Evolutionary conservation across 1,284 basidiomycete genomes (phyloP).

Genomic region (Fistulinella staudtii): DNA sequence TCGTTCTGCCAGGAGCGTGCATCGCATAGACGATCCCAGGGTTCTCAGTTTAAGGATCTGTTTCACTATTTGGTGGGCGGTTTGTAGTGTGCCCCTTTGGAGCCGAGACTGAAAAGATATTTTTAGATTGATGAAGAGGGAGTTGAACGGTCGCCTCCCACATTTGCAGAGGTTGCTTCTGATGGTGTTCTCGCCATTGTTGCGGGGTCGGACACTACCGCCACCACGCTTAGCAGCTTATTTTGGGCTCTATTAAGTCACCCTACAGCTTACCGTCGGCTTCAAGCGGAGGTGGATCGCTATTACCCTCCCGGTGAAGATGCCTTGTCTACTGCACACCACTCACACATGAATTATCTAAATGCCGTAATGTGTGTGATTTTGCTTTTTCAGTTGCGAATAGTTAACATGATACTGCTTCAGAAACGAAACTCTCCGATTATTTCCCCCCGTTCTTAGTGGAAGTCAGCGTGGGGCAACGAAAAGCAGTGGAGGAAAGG

Average conservation of each 20-base stretch:
- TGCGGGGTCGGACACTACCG: conserved; percentile 57
- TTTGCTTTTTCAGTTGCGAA: conserved; percentile 3
- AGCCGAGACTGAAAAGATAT: conserved; percentile 2
- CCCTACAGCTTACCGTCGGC: conserved; percentile 40
- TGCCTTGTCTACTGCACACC: conserved; percentile 32
- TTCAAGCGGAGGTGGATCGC: conserved; percentile 50
- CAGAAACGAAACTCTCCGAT: conserved; percentile 57
- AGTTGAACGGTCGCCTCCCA: conserved; percentile 38
- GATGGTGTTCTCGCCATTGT: conserved; percentile 50
- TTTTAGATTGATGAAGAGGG: conserved; percentile 48
- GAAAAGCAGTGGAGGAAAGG: conserved; percentile 35
- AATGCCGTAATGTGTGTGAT: conserved; percentile 50
- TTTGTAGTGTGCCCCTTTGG: background rate
- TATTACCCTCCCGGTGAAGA: conserved; percentile 41
- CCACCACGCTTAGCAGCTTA: conserved; percentile 41
- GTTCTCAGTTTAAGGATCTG: conserved; percentile 43
- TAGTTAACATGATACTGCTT: conserved; percentile 11
- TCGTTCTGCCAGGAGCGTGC: conserved; percentile 34
- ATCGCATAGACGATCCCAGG: conserved; percentile 31
- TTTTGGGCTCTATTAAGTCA: conserved; percentile 47
- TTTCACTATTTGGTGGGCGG: conserved; percentile 32
- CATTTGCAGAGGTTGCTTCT: conserved; percentile 36
- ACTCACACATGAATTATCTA: conserved; percentile 42
- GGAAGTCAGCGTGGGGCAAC: conserved; percentile 49
- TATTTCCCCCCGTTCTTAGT: conserved; percentile 50